Evolutionary conservation across 768 basidiomycete species (phyloP).

Genomic region (Naganishia vishniacii): DNA sequence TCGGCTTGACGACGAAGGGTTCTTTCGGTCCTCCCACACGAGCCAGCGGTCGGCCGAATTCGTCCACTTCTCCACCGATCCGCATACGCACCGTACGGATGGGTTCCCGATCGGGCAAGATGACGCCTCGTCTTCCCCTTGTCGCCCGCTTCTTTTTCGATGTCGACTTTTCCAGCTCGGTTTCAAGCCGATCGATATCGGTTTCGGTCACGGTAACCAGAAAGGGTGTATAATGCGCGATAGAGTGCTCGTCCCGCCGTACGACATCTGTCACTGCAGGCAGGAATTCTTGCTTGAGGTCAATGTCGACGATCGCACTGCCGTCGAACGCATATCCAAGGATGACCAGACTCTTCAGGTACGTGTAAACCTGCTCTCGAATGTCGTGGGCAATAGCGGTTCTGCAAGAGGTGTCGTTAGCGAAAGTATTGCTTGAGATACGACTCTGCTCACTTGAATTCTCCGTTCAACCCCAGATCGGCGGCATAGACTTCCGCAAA

Average conservation of each 20-base stretch:
- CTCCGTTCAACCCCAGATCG: conserved; percentile 82
- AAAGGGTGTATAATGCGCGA: conserved; percentile 71
- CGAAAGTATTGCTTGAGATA: background rate
- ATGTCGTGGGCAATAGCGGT: conserved; percentile 94
- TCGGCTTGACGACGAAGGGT: conserved; percentile 48
- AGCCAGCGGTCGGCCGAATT: conserved; percentile 53
- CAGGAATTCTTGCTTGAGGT: conserved; percentile 80
- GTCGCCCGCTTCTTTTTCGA: conserved; percentile 72
- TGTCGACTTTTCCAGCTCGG: conserved; percentile 87
- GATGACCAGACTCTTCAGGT: conserved; percentile 84
- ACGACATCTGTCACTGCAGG: conserved; percentile 62
- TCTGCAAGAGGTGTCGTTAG: conserved; percentile 50
- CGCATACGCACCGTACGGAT: conserved; percentile 79
- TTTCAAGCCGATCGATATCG: conserved; percentile 81
- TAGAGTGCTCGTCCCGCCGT: conserved; percentile 64
- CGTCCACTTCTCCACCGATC: conserved; percentile 25
- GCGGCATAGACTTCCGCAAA: conserved; percentile 81
- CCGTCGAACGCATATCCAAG: conserved; percentile 82
- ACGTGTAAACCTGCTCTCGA: conserved; percentile 85
- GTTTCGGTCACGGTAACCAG: conserved; percentile 82
- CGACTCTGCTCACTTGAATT: conserved; percentile 70
- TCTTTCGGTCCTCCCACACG: conserved; percentile 71
- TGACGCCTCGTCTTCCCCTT: conserved; percentile 64
- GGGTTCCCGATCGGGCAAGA: conserved; percentile 86
- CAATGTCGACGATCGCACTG: conserved; percentile 73